Base-by-base conservation (phyloP, 176 grass and related monocot genomes). In the Musa itinerans region DNA sequence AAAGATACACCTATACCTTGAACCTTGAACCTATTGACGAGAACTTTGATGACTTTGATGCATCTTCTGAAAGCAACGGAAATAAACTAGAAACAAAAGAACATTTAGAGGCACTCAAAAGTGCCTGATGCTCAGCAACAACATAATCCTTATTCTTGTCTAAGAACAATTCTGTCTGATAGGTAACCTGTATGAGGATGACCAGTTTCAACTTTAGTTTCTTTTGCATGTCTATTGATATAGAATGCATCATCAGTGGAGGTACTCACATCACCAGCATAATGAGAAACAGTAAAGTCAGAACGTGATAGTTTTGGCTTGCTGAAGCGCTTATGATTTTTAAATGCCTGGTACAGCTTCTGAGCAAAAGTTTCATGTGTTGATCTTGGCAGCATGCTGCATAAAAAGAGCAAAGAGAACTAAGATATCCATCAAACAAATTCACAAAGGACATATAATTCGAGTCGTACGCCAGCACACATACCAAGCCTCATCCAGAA, bases 101-200 rank as follows among this genome's bases (percentile, higher is more conserved):
- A 87, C 90, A 94, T 63, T 81, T 81, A 62, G 95, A 94, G 69
- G 88, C 95, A 91, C 55, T 81, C 80, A 99, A 75, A 27, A 91
- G 69, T 61, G 82, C 88, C 80, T 99, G 90, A 87, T 99, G 95
- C 80, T 99, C 95, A 78, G 95, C 95, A 86, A 99, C 82, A 68
- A 99, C 90, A 76, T 99, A 99, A 91, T 99, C 95, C 79, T 99
- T 99, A 79, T 99, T 99, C 83, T 99, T 99, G 53, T 99, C 90
- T 56, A 99, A 78, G 80, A 99, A 99, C 67, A 94, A 84, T 17
- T 94, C 86, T 22, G 95, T 94, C 86, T 94, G 95, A 84, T 99
- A 99, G 52, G 88, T 99, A 43, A 99, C 95, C 95, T 99, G 75
- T 19, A 88, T 19, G 90, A 62, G 49, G 27, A 50, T 14, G 9